Percentiles rank a stretch among this genome's conserved stretches.
These are phyloP conservation scores for Capronia epimyces DNA, from an alignment of 2,329 filamentous ascomycete genomes.

Conservation along the genomic window DNA sequence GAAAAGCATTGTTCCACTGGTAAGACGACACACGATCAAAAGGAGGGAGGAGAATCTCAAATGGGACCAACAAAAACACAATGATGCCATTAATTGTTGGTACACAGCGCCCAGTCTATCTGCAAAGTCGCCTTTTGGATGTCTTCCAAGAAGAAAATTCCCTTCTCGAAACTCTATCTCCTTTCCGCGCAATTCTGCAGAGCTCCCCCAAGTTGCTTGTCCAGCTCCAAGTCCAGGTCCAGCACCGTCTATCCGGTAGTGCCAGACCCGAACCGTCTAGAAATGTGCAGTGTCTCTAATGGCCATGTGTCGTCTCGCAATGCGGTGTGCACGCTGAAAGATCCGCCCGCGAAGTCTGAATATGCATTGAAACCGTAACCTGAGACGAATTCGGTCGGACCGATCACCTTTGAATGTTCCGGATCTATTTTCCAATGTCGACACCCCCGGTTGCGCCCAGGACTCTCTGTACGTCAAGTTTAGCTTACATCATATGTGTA, in stretches of 20 bases:
- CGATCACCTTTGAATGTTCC: background rate
- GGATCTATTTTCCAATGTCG: conserved; percentile 18
- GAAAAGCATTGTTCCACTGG: too few species aligned
- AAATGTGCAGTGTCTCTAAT: conserved; percentile 4
- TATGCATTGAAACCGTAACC: conserved; percentile 7
- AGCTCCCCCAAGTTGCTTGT: conserved; percentile 2
- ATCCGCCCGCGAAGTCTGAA: conserved; percentile 7
- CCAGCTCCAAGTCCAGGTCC: background rate
- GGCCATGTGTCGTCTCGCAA: background rate
- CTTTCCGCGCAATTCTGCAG: conserved; percentile 6
- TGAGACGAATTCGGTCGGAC: conserved; percentile 3
- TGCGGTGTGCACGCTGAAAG: conserved; percentile 5
- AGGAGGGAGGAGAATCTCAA: background rate
- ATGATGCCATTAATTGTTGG: conserved; percentile 21
- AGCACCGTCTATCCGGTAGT: conserved; percentile 11
- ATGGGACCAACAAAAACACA: background rate
- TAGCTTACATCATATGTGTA: background rate
- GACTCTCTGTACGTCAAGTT: conserved; percentile 1
- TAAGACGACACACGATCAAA: too few species aligned
- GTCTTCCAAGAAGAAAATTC: background rate
- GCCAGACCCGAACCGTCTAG: conserved; percentile 1
- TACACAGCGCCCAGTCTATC: conserved; percentile 12
- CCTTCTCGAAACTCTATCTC: conserved; percentile 5
- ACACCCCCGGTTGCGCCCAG: conserved; percentile 17
- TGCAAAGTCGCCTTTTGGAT: conserved; percentile 1